A percentile compares a stretch with the other conserved stretches of the same genome.
phyloP scores from a whole-genome alignment of 177 flowering plant genomes.

The Tripterygium wilfordii region DNA sequence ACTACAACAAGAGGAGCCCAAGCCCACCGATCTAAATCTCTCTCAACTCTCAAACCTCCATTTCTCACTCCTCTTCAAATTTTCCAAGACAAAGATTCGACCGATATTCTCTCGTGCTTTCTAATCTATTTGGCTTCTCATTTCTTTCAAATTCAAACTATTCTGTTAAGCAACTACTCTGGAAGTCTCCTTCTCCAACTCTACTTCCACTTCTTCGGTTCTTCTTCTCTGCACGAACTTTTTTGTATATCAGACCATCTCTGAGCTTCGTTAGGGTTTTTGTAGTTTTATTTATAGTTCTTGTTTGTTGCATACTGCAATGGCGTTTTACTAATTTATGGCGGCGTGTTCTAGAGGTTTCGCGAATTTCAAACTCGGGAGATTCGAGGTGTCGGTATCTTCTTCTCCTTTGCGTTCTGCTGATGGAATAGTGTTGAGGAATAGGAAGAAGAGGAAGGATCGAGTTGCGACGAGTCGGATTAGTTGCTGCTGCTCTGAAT shows the following conservation, averaged over 20 bases:
- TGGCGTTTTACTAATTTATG: slow-evolving; percentile 37
- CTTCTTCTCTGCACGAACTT: too few species aligned
- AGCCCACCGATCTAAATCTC: slow-evolving; percentile 12
- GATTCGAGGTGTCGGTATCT: slow-evolving; percentile 6
- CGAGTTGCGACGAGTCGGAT: slow-evolving; percentile 12
- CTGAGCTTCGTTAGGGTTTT: too few species aligned
- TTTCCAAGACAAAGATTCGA: slow-evolving; percentile 10
- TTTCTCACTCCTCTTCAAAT: slow-evolving; percentile 9
- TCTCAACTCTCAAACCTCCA: background rate
- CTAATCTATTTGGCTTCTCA: background rate
- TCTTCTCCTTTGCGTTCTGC: too few species aligned
- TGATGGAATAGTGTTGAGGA: too few species aligned
- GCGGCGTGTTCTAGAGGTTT: slow-evolving; percentile 43
- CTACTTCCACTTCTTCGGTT: too few species aligned
- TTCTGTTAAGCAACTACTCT: too few species aligned
- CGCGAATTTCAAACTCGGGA: slow-evolving; percentile 22
- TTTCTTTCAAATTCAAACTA: too few species aligned
- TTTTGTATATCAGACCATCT: too few species aligned
- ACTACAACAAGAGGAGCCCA: too few species aligned
- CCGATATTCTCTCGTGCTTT: slow-evolving; percentile 6
- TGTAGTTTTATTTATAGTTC: too few species aligned
- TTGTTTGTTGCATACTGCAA: too few species aligned
- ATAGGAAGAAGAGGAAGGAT: slow-evolving; percentile 15
- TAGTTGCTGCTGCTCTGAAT: slow-evolving; percentile 43
- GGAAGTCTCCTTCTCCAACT: too few species aligned